These are phyloP conservation scores for Populus hybrid DNA, from an alignment of 441 rosid species.

Conservation along the genomic window DNA sequence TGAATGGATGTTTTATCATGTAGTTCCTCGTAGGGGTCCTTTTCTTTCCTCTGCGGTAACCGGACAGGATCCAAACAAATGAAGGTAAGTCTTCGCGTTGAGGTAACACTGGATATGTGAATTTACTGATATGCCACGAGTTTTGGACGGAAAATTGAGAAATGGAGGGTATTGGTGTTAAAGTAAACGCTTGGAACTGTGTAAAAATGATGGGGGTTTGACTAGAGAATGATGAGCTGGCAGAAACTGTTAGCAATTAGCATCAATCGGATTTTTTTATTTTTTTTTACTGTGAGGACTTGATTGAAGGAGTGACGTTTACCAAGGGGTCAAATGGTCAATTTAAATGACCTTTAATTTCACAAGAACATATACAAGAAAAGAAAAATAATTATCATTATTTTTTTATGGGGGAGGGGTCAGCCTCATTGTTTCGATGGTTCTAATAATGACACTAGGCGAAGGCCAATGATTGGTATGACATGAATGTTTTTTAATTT, in stretches of 20 bases:
- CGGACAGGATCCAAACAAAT: constrained; percentile 11
- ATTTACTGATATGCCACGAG: constrained; percentile 2
- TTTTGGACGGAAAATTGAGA: neutral
- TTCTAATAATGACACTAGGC: too few relatives aligned
- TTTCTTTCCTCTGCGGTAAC: neutral
- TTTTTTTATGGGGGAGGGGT: too few relatives aligned
- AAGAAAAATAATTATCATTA: too few relatives aligned
- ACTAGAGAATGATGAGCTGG: neutral
- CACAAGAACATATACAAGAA: too few relatives aligned
- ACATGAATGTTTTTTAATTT: too few relatives aligned
- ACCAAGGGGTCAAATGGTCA: neutral
- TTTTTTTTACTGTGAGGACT: neutral
- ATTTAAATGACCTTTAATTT: neutral
- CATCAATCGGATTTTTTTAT: neutral
- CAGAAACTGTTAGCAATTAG: neutral
- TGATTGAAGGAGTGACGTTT: neutral
- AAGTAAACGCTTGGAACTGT: neutral
- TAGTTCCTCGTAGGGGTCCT: neutral
- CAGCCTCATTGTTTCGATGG: too few relatives aligned
- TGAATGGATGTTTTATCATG: neutral
- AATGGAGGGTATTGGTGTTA: neutral
- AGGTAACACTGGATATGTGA: neutral
- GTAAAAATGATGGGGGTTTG: neutral
- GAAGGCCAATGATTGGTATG: too few relatives aligned
- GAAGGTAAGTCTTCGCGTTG: neutral